These are phyloP conservation scores for Raphanus hybrid DNA, from an alignment of 441 rosid genomes.

Conservation along the genomic window DNA sequence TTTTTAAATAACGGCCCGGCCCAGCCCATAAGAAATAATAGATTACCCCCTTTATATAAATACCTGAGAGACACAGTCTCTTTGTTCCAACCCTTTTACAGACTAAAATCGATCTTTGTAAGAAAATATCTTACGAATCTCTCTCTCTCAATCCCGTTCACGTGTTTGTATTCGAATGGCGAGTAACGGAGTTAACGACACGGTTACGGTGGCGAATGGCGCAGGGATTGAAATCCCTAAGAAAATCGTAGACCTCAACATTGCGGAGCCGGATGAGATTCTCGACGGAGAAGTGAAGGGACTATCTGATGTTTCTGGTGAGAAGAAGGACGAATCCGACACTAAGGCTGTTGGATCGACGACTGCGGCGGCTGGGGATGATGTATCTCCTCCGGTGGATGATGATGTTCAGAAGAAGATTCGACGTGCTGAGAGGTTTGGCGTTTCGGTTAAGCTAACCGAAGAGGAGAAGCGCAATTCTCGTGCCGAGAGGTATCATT, in stretches of 20 bases:
- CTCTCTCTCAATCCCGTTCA: not conserved
- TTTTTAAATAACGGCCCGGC: not conserved
- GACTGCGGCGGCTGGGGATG: constrained; percentile 25
- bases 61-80: not conserved
- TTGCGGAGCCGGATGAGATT: constrained; percentile 44
- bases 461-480: constrained; percentile 91
- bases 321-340: constrained; percentile 42
- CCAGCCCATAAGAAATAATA: not conserved
- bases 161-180: constrained; percentile 40
- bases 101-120: not conserved
- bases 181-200: constrained; percentile 43
- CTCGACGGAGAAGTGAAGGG: constrained; percentile 34
- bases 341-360: constrained; percentile 41
- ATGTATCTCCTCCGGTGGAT: constrained; percentile 46
- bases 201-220: constrained; percentile 24
- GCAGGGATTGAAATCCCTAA: constrained; percentile 42
- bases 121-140: not conserved
- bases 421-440: constrained; percentile 93
- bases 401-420: constrained; percentile 69
- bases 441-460: constrained; percentile 68
- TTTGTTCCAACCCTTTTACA: not conserved
- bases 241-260: constrained; percentile 40
- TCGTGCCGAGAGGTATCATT: constrained; percentile 71
- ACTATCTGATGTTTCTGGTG: constrained; percentile 7
- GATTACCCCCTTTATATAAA: not conserved